These are phyloP conservation scores for Gossypium sturtianum DNA, from an alignment of 345 rosid species.

Conservation along the genomic window DNA sequence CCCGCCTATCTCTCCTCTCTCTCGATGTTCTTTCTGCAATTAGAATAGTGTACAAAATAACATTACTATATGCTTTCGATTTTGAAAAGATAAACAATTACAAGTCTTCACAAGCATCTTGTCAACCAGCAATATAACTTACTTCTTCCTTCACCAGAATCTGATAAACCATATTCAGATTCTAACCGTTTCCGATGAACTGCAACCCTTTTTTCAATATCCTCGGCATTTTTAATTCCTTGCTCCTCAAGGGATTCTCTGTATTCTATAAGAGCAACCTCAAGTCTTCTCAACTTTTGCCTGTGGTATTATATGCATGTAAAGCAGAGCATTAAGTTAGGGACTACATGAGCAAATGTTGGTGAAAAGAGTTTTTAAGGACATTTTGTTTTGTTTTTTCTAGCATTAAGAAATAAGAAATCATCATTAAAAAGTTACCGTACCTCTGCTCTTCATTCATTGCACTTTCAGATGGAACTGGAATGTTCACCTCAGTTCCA, in stretches of 20 bases:
- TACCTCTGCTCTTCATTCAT: slow-evolving; percentile 93
- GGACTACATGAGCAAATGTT: not conserved
- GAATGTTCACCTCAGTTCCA: slow-evolving; percentile 41
- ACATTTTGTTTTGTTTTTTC: not conserved
- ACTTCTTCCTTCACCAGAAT: slow-evolving; percentile 37
- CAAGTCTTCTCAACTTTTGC: slow-evolving; percentile 77
- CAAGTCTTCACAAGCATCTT: not conserved
- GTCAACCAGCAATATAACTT: slow-evolving; percentile 26
- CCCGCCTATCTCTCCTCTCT: slow-evolving; percentile 63
- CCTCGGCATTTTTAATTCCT: slow-evolving; percentile 68
- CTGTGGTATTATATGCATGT: slow-evolving; percentile 38
- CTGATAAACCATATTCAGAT: slow-evolving; percentile 50
- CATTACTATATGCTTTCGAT: not conserved
- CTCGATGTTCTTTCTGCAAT: slow-evolving; percentile 47
- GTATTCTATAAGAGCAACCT: slow-evolving; percentile 89
- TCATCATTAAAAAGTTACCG: not conserved
- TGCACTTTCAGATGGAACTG: slow-evolving; percentile 50
- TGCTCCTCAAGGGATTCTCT: slow-evolving; percentile 93
- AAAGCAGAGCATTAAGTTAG: not conserved
- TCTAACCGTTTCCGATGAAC: slow-evolving; percentile 66
- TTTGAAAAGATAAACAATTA: not conserved
- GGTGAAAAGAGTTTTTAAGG: not conserved
- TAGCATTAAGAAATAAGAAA: not conserved
- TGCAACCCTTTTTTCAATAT: slow-evolving; percentile 84
- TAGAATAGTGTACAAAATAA: not conserved